Base-by-base conservation (phyloP, 2,329 filamentous ascomycete genomes). In the Cladosporium sp. region DNA sequence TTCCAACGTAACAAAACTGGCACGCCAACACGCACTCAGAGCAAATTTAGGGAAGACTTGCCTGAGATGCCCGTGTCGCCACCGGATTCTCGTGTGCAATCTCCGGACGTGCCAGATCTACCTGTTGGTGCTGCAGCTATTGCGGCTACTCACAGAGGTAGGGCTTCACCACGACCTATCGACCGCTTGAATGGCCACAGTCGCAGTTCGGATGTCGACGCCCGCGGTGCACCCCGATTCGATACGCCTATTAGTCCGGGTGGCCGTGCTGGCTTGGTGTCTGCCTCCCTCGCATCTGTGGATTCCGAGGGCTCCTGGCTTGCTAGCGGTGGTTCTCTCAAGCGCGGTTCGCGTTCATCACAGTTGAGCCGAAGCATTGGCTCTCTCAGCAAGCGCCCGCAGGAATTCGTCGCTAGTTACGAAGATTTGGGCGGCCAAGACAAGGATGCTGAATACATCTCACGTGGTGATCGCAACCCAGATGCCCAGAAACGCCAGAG, bases 241-340 rank as follows among this genome's bases (percentile, higher is more conserved):
- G 81, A 83, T 58, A 82, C 81, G 11, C 79, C 81, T 0, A 74
- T 73, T 55, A 38, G 72, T 55, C 69, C 69, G 14, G 66, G 52
- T 30, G 55, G 63, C 21, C 70, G 70, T 36, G 69, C 70, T 38
- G 69, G 66, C 5, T 59, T 72, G 38, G 79, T 93, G 75, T 92
- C 93, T 34, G 90, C 93, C 77, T 98, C 94, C 0, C 84, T 98
- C 21, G 95, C 93, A 1, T 97, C 93, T 0, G 92, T 98, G 67
- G 95, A 97, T 75, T 97, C 93, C 0, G 95, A 99, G 80, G 95
- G 87, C 4, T 97, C 93, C 0, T 99, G 95, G 95, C 88, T 99
- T 54, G 74, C 74, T 1, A 95, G 93, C 3, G 93, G 94, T 18
- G 88, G 89, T 65, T 83, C 85, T 68, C 77, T 83, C 71, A 80